These are phyloP conservation scores for Nemophila menziesii DNA, from an alignment of 257 asterid genomes.

Conservation along the genomic window DNA sequence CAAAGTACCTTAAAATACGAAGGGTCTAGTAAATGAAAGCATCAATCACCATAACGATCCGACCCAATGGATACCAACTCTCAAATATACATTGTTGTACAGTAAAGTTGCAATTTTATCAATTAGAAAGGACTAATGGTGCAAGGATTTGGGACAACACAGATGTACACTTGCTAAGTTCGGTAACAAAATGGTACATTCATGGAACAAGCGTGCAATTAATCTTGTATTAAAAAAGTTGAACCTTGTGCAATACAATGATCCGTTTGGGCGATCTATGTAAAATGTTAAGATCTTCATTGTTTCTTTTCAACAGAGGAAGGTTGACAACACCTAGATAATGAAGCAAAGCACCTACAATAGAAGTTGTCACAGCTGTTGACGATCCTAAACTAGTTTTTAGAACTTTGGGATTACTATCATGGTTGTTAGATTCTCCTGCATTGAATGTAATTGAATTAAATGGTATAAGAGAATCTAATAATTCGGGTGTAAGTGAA, in stretches of 20 bases:
- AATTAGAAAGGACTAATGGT: too few species aligned
- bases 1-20: too few species aligned
- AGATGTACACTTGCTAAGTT: too few species aligned
- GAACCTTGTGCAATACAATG: slow-evolving; percentile 98
- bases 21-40: too few species aligned
- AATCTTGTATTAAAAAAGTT: too few species aligned
- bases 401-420: slow-evolving; percentile 89
- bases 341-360: slow-evolving; percentile 82
- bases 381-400: slow-evolving; percentile 99
- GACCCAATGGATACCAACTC: too few species aligned
- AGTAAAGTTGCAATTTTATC: too few species aligned
- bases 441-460: slow-evolving; percentile 69
- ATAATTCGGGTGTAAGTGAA: slow-evolving; percentile 74
- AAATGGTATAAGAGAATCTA: slow-evolving; percentile 87
- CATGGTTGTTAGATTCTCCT: slow-evolving; percentile 52
- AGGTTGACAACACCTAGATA: slow-evolving; percentile 78
- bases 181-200: too few species aligned
- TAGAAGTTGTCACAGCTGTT: slow-evolving; percentile 99
- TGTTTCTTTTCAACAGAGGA: slow-evolving; percentile 30
- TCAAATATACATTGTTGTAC: too few species aligned
- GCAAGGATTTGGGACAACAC: too few species aligned
- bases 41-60: too few species aligned
- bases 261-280: slow-evolving; percentile 92
- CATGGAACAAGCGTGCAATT: too few species aligned
- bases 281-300: slow-evolving; percentile 49